phyloP scores from a whole-genome alignment of 306 rosid species.

The Cotoneaster glaucophyllus region DNA sequence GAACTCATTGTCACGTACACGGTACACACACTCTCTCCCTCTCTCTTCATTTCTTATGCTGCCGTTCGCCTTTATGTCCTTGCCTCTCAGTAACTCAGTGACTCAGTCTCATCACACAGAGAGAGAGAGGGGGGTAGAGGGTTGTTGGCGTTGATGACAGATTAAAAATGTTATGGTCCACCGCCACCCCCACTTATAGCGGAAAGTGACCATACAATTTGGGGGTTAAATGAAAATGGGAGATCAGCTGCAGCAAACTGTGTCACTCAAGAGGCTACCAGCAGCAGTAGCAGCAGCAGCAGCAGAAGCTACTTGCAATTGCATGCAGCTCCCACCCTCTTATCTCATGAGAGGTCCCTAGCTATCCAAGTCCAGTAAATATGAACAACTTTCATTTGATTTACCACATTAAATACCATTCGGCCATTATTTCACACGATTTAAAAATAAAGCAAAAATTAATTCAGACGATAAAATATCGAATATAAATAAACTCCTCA shows the following conservation, averaged over 20 bases:
- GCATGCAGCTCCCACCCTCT: background rate
- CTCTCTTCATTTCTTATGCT: background rate
- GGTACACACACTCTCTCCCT: background rate
- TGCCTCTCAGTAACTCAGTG: background rate
- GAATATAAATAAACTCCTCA: background rate
- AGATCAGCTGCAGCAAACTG: background rate
- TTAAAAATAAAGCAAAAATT: background rate
- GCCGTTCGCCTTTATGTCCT: background rate
- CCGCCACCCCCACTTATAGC: conserved; percentile 50
- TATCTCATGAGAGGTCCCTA: background rate
- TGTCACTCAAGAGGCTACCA: background rate
- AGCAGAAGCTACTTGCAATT: no score
- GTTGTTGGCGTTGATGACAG: conserved; percentile 24
- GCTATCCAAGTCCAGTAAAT: background rate
- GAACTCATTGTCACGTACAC: background rate
- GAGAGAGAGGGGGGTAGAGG: background rate
- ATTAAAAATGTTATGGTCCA: conserved; percentile 49
- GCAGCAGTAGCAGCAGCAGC: no score
- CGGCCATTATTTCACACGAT: background rate
- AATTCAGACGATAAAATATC: no score
- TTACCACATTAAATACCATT: background rate
- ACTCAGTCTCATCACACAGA: background rate
- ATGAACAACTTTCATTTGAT: background rate
- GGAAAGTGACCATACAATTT: conserved; percentile 59
- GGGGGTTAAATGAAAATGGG: conserved; percentile 24